Evolutionary conservation across 257 asterid species (phyloP).

Genomic region (Rauvolfia tetraphylla): DNA sequence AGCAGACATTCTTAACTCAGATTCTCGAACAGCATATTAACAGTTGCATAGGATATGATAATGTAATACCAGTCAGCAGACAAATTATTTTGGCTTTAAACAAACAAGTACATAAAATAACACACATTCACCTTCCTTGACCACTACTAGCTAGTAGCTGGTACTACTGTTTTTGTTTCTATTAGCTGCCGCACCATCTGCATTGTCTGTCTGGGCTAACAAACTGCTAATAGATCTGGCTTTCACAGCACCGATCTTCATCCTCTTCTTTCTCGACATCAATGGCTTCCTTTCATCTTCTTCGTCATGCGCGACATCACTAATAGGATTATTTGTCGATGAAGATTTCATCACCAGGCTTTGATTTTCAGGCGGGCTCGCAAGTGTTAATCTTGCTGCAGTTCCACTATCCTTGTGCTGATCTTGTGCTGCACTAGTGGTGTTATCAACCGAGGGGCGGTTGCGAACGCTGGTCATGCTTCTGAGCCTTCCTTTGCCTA

Average conservation of each 20-base stretch:
- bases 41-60: background rate
- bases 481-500: constrained; percentile 69
- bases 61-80: background rate
- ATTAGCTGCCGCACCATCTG: constrained; percentile 2
- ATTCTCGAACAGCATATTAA: background rate
- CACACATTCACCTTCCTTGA: background rate
- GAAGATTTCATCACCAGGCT: background rate
- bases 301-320: background rate
- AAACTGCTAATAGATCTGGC: constrained; percentile 69
- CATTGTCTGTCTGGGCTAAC: constrained; percentile 37
- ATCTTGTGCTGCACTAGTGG: background rate
- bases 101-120: constrained; percentile 15
- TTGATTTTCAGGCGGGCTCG: background rate
- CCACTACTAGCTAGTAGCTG: background rate
- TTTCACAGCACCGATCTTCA: constrained; percentile 51
- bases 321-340: background rate
- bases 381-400: background rate
- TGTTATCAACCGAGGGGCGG: constrained; percentile 2
- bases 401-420: background rate
- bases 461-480: constrained; percentile 32
- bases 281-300: constrained; percentile 31
- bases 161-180: background rate
- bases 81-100: background rate
- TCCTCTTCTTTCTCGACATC: constrained; percentile 38
- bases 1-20: background rate